These are phyloP conservation scores for Hymenoscyphus linearis DNA, from an alignment of 2,329 filamentous ascomycete species.

Conservation along the genomic window DNA sequence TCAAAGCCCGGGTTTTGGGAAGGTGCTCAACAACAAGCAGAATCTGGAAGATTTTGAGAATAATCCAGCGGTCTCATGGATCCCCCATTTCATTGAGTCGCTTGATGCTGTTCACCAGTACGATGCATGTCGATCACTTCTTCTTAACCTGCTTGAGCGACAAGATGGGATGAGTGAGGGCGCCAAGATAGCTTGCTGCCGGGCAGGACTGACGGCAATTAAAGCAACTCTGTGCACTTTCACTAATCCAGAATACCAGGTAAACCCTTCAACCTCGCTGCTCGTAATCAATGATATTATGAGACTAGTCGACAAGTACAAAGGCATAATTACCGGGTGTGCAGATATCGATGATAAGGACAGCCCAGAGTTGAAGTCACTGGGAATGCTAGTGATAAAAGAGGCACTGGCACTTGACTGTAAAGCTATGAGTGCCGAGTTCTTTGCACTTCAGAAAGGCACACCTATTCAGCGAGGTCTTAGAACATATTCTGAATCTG, in stretches of 20 bases:
- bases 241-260: slow-evolving; percentile 44
- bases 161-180: slow-evolving; percentile 49
- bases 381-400: slow-evolving; percentile 60
- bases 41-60: slow-evolving; percentile 48
- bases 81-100: slow-evolving; percentile 70
- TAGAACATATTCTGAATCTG: slow-evolving; percentile 63
- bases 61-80: slow-evolving; percentile 67
- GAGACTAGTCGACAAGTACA: slow-evolving; percentile 59
- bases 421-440: slow-evolving; percentile 63
- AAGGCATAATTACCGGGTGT: slow-evolving; percentile 52
- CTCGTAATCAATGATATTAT: slow-evolving; percentile 61
- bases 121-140: slow-evolving; percentile 73
- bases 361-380: slow-evolving; percentile 46
- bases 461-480: slow-evolving; percentile 60
- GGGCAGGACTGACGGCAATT: slow-evolving; percentile 58
- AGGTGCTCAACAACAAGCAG: slow-evolving; percentile 55
- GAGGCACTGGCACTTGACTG: slow-evolving; percentile 66
- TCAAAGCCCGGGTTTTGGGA: slow-evolving; percentile 60
- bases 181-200: slow-evolving; percentile 56
- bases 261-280: slow-evolving; percentile 46
- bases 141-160: slow-evolving; percentile 66
- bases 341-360: slow-evolving; percentile 42
- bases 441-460: slow-evolving; percentile 56
- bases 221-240: slow-evolving; percentile 53
- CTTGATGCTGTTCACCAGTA: slow-evolving; percentile 70